Evolutionary conservation across 805 yeast genomes (phyloP), one percentile per base, ranked within the genome.

Genomic region (Ogataea ganodermae): DNA sequence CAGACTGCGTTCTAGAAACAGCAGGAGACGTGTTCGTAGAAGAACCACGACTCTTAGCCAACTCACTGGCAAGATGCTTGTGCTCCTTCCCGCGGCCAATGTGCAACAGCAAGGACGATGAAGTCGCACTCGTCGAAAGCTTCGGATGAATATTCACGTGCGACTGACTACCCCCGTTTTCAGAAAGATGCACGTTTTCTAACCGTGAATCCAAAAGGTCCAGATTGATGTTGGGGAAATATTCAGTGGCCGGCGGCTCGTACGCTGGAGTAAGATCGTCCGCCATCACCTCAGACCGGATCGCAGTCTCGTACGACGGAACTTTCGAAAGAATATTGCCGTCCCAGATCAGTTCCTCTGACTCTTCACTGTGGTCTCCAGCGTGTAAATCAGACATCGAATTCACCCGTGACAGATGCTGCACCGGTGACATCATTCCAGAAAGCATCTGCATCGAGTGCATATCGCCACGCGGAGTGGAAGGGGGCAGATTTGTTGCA

Each of bases 291-390:
- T 75, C 82, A 2, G 79, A 66, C 57, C 78, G 79, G 64, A 90
- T 67, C 0, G 98, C 97, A 26, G 86, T 83, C 6, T 76, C 77
- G 66, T 92, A 92, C 0, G 96, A 82, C 0, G 98, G 98, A 6
- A 92, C 96, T 41, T 80, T 71, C 17, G 86, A 81, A 53, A 60
- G 45, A 12, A 48, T 43, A 2, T 48, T 44, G 9, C 52, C 57
- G 36, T 54, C 58, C 61, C 61, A 58, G 12, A 13, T 36, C 4
- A 24, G 5, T 9, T 42, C 45, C 5, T 48, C 47, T 14, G 36
- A 12, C 8, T 38, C 50, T 3, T 49, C 51, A 7, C 35, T 24
- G 24, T 68, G 46, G 4, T 41, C 35, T 3, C 31, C 30, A 9
- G 42, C 40, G 12, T 52, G 42, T 9, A 53, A 44, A 18, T 68